Base-by-base conservation (phyloP, 345 rosid species). In the Alliaria petiolata region DNA sequence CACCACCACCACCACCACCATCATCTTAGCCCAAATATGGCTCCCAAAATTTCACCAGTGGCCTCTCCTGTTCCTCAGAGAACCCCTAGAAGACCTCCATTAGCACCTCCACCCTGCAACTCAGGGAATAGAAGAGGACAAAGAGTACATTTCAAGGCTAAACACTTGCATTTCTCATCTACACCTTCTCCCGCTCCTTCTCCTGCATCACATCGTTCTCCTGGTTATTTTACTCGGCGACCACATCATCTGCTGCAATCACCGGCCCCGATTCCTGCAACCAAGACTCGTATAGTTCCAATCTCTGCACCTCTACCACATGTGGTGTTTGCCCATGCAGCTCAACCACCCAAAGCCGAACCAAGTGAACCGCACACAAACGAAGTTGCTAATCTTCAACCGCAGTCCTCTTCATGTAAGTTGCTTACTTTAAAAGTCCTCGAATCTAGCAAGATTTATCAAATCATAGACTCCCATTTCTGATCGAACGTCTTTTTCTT, bases 351-450 rank as follows among this genome's bases (percentile, higher is more conserved):
- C 22, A 80, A 33, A 63, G 76, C 82, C 45, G 34, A 79, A 78
- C 45, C 83, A 69, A 74, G 75, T 38, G 70, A 54, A 53, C 79
- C 72, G 31, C 78, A 64, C 55, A 46, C 83, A 20, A 67, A 77
- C 17, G 44, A 66, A 49, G 62, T 12, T 35, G 77, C 79, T 0
- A 33, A 79, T 25, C 67, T 76, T 67, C 78, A 89, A 35, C 85
- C 81, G 42, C 85, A 85, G 46, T 73, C 80, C 10, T 78, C 80
- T 72, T 82, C 86, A 70, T 82, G 97, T 91, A 76, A 89, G 95
- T 86, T 66, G 15, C 38, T 65, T n/a, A n/a, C n/a, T n/a, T n/a
- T n/a, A n/a, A n/a, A n/a, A 59, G 16, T 77, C 15, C 26, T 17
- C 46, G 17, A 31, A 5, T 22, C 19, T 55, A 65, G 49, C 30